Base-by-base conservation (phyloP, 495 filamentous ascomycete species). In the Clohesyomyces aquaticus region DNA sequence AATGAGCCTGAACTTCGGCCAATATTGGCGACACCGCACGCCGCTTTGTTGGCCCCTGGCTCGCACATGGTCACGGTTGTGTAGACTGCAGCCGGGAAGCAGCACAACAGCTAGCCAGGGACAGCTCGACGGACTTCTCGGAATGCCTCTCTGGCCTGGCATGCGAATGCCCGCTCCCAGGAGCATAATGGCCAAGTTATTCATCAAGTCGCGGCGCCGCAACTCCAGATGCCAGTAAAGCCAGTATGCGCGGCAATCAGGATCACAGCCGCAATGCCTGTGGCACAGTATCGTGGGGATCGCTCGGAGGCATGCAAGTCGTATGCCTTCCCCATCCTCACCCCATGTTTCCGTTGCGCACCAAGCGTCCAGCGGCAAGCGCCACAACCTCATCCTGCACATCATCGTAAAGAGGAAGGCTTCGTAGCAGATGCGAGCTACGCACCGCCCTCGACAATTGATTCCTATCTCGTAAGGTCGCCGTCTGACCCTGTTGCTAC, bases 401-500 rank as follows among this genome's bases (percentile, higher is more conserved):
- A 47, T 80, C 75, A 27, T 69, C 76, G 38, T 70, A 67, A 65
- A 71, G 65, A 51, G 69, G 71, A 55, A 60, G 38, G 62, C 53
- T 50, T 55, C 58, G 38, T 57, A 49, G 38, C 35, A 47, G 63
- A 45, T 62, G 59, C 58, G 55, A 43, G 66, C 55, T 21, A 56
- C 56, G 57, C 35, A 47, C 55, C 25, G 51, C 16, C 55, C 46
- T 69, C 56, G 51, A 61, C 51, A 51, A 61, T 65, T 61, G 61
- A 65, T 65, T 54, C 66, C 61, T 69, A 61, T 69, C 61, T 57
- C 50, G 61, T 55, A 48, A 45, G 28, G 59, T 55, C 48, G 56
- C 80, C 60, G 10, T 76, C 47, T 76, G 69, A 63, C 81, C 77
- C 29, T 71, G 77, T 41, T 76, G 72, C 50, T 83, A 55, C 71